These are phyloP conservation scores for Trametes cingulata DNA, from an alignment of 768 basidiomycete species.

Conservation along the genomic window DNA sequence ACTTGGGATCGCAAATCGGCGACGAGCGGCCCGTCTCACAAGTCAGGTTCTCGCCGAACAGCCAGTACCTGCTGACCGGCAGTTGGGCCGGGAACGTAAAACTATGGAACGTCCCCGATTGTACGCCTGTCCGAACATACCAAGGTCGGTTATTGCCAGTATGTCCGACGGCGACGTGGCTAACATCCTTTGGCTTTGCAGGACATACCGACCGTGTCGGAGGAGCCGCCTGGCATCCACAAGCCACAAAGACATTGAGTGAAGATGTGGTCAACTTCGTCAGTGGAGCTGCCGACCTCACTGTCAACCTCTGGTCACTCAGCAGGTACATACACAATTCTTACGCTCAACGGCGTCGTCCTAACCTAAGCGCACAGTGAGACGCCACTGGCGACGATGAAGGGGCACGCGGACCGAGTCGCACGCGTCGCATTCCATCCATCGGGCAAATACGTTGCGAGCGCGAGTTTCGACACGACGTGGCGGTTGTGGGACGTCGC, in stretches of 20 bases:
- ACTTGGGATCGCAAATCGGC: constrained; percentile 96
- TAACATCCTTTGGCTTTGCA: constrained; percentile 29
- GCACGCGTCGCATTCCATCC: constrained; percentile 97
- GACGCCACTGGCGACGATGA: constrained; percentile 78
- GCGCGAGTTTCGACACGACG: constrained; percentile 95
- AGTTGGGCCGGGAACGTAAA: constrained; percentile 97
- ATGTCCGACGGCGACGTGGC: background rate
- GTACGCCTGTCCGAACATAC: constrained; percentile 74
- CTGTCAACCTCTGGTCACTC: constrained; percentile 87
- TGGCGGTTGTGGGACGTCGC: constrained; percentile 97
- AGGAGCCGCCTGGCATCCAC: constrained; percentile 97
- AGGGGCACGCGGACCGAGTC: constrained; percentile 88
- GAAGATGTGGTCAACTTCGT: constrained; percentile 76
- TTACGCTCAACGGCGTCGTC: background rate
- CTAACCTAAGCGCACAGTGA: constrained; percentile 53
- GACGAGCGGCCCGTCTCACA: constrained; percentile 93
- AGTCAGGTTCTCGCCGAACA: constrained; percentile 94
- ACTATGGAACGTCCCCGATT: constrained; percentile 93
- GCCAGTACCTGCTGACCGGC: constrained; percentile 83
- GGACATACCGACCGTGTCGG: constrained; percentile 91
- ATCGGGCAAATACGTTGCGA: constrained; percentile 89
- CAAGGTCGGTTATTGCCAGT: constrained; percentile 55
- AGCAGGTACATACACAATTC: constrained; percentile 53
- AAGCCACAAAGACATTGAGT: constrained; percentile 75
- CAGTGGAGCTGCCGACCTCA: constrained; percentile 87